Percentiles rank a stretch among this genome's conserved stretches.
Conservation (phyloP, 129 eudicot genomes). For the Silybum marianum region DNA sequence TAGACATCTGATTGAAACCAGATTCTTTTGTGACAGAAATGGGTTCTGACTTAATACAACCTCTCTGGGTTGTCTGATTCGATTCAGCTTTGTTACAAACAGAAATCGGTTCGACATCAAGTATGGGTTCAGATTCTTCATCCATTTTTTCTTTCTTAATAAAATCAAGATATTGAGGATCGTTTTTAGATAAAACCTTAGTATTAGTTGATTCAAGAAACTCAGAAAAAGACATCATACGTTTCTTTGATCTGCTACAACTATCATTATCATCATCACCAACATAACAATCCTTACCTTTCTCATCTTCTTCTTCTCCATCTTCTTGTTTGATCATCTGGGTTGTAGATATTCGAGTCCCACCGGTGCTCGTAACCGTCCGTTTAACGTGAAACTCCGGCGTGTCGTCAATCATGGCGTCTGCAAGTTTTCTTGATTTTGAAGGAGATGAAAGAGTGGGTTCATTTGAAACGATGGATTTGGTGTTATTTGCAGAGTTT, state of each 20-base stretch:
- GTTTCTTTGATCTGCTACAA: background rate
- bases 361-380: conserved; percentile 66
- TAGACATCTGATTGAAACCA: background rate
- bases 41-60: conserved; percentile 4
- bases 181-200: conserved; percentile 24
- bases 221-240: conserved; percentile 35
- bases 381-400: conserved; percentile 41
- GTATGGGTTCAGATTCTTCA: conserved; percentile 19
- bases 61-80: background rate
- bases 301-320: background rate
- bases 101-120: conserved; percentile 35
- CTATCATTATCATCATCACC: background rate
- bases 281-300: background rate
- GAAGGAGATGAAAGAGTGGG: conserved; percentile 27
- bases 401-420: conserved; percentile 29
- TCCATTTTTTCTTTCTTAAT: conserved; percentile 26
- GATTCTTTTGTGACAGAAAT: conserved; percentile 13
- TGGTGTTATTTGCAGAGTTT: conserved; percentile 25
- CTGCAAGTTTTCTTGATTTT: conserved; percentile 30
- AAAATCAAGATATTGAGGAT: background rate
- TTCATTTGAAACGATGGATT: conserved; percentile 25
- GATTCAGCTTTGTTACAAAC: background rate
- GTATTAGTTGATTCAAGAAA: conserved; percentile 25
- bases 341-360: conserved; percentile 49
- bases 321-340: conserved; percentile 26